These are phyloP conservation scores for Graphilbum fragrans DNA, from an alignment of 2,329 filamentous ascomycete species.

Conservation along the genomic window DNA sequence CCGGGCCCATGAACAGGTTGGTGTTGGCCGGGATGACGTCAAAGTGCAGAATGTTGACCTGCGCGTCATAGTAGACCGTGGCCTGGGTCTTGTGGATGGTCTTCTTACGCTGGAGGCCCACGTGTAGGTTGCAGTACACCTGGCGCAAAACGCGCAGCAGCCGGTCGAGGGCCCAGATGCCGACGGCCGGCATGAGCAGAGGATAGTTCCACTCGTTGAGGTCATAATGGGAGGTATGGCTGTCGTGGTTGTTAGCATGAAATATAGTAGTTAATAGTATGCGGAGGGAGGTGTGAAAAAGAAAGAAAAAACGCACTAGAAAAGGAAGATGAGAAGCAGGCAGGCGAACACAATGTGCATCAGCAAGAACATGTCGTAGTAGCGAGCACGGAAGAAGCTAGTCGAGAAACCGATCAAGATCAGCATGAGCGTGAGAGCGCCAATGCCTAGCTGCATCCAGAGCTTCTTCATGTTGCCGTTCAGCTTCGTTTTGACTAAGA, in stretches of 20 bases:
- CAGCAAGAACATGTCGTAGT: conserved; percentile 38
- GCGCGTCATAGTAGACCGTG: background rate
- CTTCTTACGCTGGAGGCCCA: conserved; percentile 2
- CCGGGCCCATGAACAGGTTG: conserved; percentile 16
- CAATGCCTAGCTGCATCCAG: background rate
- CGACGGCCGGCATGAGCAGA: conserved; percentile 6
- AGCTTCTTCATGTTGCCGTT: background rate
- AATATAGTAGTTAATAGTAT: background rate
- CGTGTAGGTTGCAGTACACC: conserved; percentile 23
- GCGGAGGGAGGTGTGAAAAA: background rate
- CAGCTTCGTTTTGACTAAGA: background rate
- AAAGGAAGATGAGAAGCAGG: conserved; percentile 24
- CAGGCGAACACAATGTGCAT: conserved; percentile 27
- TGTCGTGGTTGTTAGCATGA: background rate
- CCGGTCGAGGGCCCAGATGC: conserved; percentile 13
- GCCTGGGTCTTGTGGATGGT: background rate
- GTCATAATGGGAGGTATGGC: conserved; percentile 9
- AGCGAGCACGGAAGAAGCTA: conserved; percentile 35
- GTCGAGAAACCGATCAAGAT: conserved; percentile 32
- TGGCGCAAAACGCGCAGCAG: conserved; percentile 26
- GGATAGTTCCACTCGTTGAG: conserved; percentile 8
- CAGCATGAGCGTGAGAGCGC: conserved; percentile 30
- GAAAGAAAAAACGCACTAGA: conserved; percentile 1
- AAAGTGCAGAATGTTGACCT: conserved; percentile 2
- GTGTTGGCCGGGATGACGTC: background rate